A percentile compares a stretch with the other conserved stretches of the same genome.
Evolutionary conservation across 192 early-diverging fungal genomes (phyloP).

Genomic region (Coemansia sp.): DNA sequence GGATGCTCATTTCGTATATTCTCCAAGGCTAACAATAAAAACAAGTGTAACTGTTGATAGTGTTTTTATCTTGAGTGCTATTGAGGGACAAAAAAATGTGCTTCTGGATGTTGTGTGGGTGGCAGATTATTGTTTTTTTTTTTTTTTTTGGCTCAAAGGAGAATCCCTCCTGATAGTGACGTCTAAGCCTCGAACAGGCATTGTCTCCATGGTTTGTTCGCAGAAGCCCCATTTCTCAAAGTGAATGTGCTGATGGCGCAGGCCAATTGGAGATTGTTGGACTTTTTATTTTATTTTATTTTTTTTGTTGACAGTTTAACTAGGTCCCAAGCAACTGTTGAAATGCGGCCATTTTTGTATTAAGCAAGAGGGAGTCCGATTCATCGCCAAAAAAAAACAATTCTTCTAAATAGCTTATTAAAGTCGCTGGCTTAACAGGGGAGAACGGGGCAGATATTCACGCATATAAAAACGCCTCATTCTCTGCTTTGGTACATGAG

Average conservation of each 20-base stretch:
- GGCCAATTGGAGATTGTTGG: background rate
- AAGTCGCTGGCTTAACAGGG: background rate
- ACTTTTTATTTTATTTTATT: too few relatives aligned
- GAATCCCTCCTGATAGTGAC: background rate
- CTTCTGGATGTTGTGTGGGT: background rate
- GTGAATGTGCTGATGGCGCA: conserved; percentile 2
- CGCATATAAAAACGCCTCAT: background rate
- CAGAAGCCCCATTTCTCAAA: background rate
- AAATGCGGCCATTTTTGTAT: background rate
- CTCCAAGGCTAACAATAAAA: conserved; percentile 11
- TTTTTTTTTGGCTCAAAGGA: background rate
- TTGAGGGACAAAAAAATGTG: background rate
- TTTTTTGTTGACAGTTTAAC: background rate
- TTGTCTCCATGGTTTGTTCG: background rate
- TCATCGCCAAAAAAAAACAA: background rate
- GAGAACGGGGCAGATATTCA: background rate
- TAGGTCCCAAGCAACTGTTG: background rate
- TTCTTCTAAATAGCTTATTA: background rate
- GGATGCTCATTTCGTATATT: conserved; percentile 45
- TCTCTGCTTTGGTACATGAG: background rate
- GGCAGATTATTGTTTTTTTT: too few relatives aligned
- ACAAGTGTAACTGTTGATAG: background rate
- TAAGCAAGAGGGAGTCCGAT: background rate
- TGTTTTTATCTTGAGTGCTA: background rate
- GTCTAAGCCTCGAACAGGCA: background rate